Percentiles rank a stretch among this genome's conserved stretches.
phyloP scores from a whole-genome alignment of 2,329 filamentous ascomycete species.

The Aureobasidium sp. region DNA sequence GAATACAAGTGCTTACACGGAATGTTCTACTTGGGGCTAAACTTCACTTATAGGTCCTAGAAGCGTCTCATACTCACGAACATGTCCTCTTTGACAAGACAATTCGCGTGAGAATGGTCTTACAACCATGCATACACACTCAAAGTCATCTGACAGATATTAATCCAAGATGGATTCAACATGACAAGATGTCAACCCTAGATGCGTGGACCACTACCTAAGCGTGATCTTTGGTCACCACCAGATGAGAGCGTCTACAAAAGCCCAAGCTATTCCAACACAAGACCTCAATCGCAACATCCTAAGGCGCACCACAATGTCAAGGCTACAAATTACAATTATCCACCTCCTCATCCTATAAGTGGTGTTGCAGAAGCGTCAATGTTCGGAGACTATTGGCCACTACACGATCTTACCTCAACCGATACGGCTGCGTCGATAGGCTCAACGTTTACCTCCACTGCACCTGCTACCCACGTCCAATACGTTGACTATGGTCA shows the following conservation, averaged over 20 bases:
- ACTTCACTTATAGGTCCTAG: background rate
- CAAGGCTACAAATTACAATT: too few species aligned
- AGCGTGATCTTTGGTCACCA: background rate
- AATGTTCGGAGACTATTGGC: background rate
- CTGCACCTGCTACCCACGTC: background rate
- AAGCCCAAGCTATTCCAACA: background rate
- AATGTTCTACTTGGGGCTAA: background rate
- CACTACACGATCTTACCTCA: background rate
- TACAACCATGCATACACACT: background rate
- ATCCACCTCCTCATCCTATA: background rate
- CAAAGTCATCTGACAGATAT: background rate
- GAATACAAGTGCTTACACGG: background rate
- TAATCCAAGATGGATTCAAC: background rate
- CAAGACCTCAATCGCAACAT: background rate
- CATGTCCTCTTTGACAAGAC: background rate
- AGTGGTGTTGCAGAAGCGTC: too few species aligned
- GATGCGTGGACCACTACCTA: background rate
- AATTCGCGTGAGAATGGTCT: background rate
- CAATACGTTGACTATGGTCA: background rate
- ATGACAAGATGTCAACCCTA: background rate
- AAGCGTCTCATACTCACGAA: background rate
- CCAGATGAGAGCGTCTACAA: background rate
- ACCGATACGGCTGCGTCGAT: background rate
- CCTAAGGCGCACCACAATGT: background rate
- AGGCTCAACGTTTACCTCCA: background rate